A percentile compares a stretch with the other conserved stretches of the same genome.
These are phyloP conservation scores for Odontarrhena argentea DNA, from an alignment of 345 rosid species.

Conservation along the genomic window DNA sequence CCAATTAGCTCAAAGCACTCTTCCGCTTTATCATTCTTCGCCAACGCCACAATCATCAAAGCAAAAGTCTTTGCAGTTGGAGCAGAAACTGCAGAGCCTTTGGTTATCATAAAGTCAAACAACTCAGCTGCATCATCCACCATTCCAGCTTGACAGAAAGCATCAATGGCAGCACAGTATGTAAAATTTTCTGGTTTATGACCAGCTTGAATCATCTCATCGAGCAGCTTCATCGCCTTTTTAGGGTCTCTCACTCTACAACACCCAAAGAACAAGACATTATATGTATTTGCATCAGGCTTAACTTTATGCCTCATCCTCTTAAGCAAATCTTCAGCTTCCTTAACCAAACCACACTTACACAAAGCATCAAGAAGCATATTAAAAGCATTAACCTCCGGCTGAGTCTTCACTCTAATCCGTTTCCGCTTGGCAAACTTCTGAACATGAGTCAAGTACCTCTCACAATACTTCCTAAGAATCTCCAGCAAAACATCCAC, in stretches of 20 bases:
- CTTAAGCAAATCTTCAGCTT: slow-evolving; percentile 61
- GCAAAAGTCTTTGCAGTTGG: slow-evolving; percentile 88
- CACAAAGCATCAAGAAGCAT: slow-evolving; percentile 83
- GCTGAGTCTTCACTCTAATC: slow-evolving; percentile 85
- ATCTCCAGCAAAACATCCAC: slow-evolving; percentile 57
- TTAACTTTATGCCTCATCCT: slow-evolving; percentile 61
- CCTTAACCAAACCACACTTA: slow-evolving; percentile 75
- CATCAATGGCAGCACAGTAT: slow-evolving; percentile 76
- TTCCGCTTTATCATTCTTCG: slow-evolving; percentile 56
- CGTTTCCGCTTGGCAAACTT: slow-evolving; percentile 85
- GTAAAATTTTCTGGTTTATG: slow-evolving; percentile 80
- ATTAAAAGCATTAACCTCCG: slow-evolving; percentile 82
- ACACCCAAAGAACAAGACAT: slow-evolving; percentile 87
- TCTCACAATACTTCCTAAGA: slow-evolving; percentile 69
- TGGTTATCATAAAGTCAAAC: slow-evolving; percentile 80
- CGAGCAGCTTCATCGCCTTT: slow-evolving; percentile 68
- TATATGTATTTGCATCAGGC: slow-evolving; percentile 69
- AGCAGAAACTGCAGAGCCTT: slow-evolving; percentile 78
- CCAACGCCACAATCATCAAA: slow-evolving; percentile 68
- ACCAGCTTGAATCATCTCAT: slow-evolving; percentile 84
- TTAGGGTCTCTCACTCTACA: slow-evolving; percentile 81
- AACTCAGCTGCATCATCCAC: slow-evolving; percentile 73
- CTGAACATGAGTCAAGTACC: slow-evolving; percentile 79
- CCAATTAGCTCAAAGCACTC: slow-evolving; percentile 70
- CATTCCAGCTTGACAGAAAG: slow-evolving; percentile 83